phyloP scores from a whole-genome alignment of 768 basidiomycete species.

The Podaxis sp. region DNA sequence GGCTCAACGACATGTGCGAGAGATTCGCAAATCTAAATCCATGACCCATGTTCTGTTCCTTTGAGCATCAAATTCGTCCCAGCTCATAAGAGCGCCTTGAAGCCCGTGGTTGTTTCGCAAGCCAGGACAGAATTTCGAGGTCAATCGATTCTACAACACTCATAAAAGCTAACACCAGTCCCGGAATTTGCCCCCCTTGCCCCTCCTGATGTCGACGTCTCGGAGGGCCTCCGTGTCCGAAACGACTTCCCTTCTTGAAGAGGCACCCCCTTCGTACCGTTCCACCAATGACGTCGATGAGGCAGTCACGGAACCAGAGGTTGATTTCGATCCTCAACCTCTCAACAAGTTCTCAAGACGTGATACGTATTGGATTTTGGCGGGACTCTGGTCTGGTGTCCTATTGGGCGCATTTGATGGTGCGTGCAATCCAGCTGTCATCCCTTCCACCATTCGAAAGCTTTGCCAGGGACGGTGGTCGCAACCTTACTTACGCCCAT shows the following conservation, averaged over 20 bases:
- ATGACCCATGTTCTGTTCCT: conserved; percentile 35
- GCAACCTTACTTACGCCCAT: conserved; percentile 85
- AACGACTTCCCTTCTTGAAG: conserved; percentile 57
- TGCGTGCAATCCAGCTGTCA: conserved; percentile 30
- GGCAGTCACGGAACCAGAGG: conserved; percentile 28
- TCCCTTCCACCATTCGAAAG: conserved; percentile 13
- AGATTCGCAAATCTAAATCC: conserved; percentile 37
- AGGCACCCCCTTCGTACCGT: conserved; percentile 47
- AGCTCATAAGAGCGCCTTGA: conserved; percentile 20
- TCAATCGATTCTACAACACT: conserved; percentile 1
- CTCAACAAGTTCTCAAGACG: conserved; percentile 47
- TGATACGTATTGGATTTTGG: conserved; percentile 71
- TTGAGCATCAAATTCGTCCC: conserved; percentile 21
- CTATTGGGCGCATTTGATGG: conserved; percentile 86
- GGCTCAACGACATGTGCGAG: conserved; percentile 34
- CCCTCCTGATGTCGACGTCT: conserved; percentile 15
- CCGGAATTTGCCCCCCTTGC: conserved; percentile 15
- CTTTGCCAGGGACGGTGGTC: conserved; percentile 70
- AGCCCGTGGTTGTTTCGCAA: conserved; percentile 15
- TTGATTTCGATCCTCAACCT: conserved; percentile 26
- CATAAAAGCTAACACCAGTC: conserved; percentile 13
- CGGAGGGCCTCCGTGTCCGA: conserved; percentile 45
- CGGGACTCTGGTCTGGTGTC: conserved; percentile 80
- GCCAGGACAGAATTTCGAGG: conserved; percentile 19
- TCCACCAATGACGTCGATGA: conserved; percentile 41